Conservation (phyloP, 1,284 basidiomycete genomes). For the Phellinidium pouzarii region DNA sequence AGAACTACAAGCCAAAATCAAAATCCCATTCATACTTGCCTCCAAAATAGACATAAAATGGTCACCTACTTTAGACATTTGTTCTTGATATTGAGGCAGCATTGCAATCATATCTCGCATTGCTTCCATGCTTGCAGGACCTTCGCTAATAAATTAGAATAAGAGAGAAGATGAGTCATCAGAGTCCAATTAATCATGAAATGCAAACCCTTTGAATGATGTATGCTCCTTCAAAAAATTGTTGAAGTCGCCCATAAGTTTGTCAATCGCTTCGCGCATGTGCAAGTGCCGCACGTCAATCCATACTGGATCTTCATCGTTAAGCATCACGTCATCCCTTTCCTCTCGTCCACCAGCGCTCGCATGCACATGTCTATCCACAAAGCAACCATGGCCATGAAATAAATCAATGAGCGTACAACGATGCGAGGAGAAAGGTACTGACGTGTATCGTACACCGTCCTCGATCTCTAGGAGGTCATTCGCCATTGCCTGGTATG, state of each 20-base stretch:
- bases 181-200: no score
- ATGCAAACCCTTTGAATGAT: conserved; percentile 74
- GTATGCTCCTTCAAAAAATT: conserved; percentile 91
- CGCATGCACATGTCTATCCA: conserved; percentile 84
- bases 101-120: conserved; percentile 99
- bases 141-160: conserved; percentile 41
- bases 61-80: conserved; percentile 80
- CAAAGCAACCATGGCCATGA: no score
- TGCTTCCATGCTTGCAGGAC: conserved; percentile 87
- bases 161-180: conserved; percentile 2
- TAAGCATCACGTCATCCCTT: conserved; percentile 79
- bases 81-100: conserved; percentile 92
- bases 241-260: conserved; percentile 92
- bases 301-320: conserved; percentile 89
- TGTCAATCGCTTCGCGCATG: conserved; percentile 97
- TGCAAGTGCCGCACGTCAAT: conserved; percentile 91
- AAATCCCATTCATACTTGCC: neutral
- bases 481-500: conserved; percentile 98
- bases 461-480: conserved; percentile 87
- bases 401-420: neutral
- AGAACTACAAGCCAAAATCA: conserved; percentile 57
- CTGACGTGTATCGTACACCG: conserved; percentile 81
- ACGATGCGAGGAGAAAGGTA: conserved; percentile 16
- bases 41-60: conserved; percentile 1
- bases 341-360: conserved; percentile 65